These are phyloP conservation scores for Prunus davidiana DNA, from an alignment of 306 rosid species.

Conservation along the genomic window DNA sequence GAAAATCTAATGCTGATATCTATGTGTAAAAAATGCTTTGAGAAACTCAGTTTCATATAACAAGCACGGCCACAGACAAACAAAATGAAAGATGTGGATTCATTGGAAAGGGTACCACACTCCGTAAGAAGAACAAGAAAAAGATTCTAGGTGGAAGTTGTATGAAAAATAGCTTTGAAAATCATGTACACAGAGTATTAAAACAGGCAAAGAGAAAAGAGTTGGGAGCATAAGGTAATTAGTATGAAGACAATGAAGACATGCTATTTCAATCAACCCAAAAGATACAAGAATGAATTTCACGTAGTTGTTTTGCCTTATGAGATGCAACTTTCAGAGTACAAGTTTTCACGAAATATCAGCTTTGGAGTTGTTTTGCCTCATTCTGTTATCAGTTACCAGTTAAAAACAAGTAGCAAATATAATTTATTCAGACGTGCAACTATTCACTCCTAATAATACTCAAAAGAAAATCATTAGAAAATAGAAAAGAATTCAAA, in stretches of 20 bases:
- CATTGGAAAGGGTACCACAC: neutral
- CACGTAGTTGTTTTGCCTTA: neutral
- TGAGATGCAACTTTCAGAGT: neutral
- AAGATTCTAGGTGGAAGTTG: neutral
- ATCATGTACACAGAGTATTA: neutral
- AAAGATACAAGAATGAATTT: neutral
- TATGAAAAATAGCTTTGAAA: neutral
- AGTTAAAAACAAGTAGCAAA: neutral
- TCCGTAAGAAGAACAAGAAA: neutral
- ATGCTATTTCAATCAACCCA: neutral
- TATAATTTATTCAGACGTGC: neutral
- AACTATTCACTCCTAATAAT: neutral
- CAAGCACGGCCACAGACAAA: neutral
- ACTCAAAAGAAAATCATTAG: neutral
- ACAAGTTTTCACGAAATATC: neutral
- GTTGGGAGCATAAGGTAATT: neutral
- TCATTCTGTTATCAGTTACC: neutral
- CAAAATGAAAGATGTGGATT: neutral
- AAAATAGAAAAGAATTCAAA: neutral
- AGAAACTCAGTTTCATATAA: neutral
- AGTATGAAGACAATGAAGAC: neutral
- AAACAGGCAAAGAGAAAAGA: neutral
- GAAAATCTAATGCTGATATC: conserved; percentile 16
- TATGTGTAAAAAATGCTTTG: neutral
- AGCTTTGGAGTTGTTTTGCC: neutral